Evolutionary conservation across 129 eudicot species (phyloP).

Genomic region (Lactuca sativa): DNA sequence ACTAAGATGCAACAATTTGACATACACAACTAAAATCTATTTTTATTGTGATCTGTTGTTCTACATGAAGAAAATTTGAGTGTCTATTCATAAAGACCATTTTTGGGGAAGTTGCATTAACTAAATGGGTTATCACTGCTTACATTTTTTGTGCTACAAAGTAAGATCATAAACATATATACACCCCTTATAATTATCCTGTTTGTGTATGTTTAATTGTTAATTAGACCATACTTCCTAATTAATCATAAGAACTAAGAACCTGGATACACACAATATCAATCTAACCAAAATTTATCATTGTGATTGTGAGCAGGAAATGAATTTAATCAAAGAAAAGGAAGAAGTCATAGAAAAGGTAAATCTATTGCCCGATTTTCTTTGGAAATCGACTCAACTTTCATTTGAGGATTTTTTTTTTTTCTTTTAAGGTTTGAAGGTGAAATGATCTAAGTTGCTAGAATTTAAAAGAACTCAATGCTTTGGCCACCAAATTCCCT

Average conservation of each 20-base stretch:
- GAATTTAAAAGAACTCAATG: not conserved
- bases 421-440: not conserved
- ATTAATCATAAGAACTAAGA: not conserved
- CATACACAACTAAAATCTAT: no score
- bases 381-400: not conserved
- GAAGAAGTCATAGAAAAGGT: not conserved
- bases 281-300: not conserved
- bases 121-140: no score
- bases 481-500: not conserved
- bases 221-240: no score
- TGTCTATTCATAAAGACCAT: no score
- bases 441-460: not conserved
- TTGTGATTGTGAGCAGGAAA: not conserved
- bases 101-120: no score
- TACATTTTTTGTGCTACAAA: no score
- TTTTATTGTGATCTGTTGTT: no score
- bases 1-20: no score
- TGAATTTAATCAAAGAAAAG: not conserved
- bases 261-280: not conserved
- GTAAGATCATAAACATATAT: no score
- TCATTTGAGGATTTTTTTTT: not conserved
- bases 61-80: no score
- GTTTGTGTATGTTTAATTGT: no score
- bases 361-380: not conserved
- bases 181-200: no score